These are phyloP conservation scores for Nelumbo lutea DNA, from an alignment of 164 flowering plant species.

Conservation along the genomic window DNA sequence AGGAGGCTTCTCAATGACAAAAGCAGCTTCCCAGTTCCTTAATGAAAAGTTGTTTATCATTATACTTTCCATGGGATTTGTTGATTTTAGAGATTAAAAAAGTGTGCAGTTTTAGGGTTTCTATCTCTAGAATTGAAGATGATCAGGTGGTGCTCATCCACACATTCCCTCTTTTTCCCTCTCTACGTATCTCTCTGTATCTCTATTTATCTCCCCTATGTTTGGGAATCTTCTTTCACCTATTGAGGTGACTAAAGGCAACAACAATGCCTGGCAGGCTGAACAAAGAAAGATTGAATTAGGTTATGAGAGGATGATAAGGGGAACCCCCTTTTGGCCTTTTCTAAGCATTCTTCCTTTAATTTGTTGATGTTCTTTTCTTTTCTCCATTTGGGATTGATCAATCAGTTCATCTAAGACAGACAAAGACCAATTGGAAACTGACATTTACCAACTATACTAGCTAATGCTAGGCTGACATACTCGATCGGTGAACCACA, in stretches of 20 bases:
- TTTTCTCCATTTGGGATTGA: slow-evolving; percentile 8
- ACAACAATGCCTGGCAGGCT: slow-evolving; percentile 16
- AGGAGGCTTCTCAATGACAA: slow-evolving; percentile 62
- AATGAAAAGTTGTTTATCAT: slow-evolving; percentile 53
- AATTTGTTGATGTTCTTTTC: slow-evolving; percentile 12
- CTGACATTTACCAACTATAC: not conserved
- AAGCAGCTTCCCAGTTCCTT: slow-evolving; percentile 35
- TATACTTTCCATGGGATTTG: slow-evolving; percentile 32
- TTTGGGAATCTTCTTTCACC: slow-evolving; percentile 36
- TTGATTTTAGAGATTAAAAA: slow-evolving; percentile 18
- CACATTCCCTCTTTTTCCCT: slow-evolving; percentile 12
- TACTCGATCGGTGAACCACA: not conserved
- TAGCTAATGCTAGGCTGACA: not conserved
- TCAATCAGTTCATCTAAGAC: not conserved
- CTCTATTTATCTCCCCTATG: not conserved
- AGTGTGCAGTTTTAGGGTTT: slow-evolving; percentile 31
- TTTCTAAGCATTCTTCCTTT: slow-evolving; percentile 14
- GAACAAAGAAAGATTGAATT: slow-evolving; percentile 12
- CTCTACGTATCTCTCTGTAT: slow-evolving; percentile 9
- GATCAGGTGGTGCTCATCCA: slow-evolving; percentile 17
- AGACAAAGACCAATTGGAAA: not conserved
- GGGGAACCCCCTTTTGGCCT: slow-evolving; percentile 25
- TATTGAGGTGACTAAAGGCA: slow-evolving; percentile 36
- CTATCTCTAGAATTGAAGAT: slow-evolving; percentile 27
- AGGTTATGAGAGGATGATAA: slow-evolving; percentile 14